Conservation (phyloP, 1,284 basidiomycete genomes). For the Porodaedalea pini region DNA sequence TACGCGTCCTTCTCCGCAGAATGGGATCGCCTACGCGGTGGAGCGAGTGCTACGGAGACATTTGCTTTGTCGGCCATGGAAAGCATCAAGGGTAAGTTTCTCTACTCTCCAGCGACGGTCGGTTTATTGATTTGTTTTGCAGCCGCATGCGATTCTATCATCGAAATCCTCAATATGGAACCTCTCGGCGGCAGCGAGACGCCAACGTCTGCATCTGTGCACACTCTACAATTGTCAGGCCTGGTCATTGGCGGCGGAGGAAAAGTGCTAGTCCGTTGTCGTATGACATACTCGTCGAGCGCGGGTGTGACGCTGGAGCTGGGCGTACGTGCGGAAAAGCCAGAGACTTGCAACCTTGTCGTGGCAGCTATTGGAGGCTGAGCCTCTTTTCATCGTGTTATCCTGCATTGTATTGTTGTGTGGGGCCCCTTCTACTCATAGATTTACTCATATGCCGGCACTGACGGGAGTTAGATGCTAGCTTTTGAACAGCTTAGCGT, state of each 20-base stretch:
- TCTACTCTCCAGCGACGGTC: conserved; percentile 19
- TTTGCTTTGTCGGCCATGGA: conserved; percentile 93
- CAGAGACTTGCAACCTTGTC: conserved; percentile 82
- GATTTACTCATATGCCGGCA: neutral
- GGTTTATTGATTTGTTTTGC: conserved; percentile 19
- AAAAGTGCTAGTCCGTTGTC: conserved; percentile 88
- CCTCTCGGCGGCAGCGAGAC: conserved; percentile 85
- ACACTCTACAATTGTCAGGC: conserved; percentile 92
- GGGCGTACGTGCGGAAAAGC: conserved; percentile 87
- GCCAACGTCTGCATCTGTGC: conserved; percentile 81
- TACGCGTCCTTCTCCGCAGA: conserved; percentile 90
- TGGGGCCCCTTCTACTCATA: too few relatives aligned
- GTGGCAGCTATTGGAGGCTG: conserved; percentile 85
- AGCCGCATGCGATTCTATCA: conserved; percentile 91
- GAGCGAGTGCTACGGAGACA: conserved; percentile 83
- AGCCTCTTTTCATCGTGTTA: conserved; percentile 15
- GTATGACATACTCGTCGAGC: conserved; percentile 92
- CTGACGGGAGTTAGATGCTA: neutral
- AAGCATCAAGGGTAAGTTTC: conserved; percentile 79
- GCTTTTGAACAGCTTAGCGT: neutral
- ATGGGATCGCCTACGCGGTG: conserved; percentile 88
- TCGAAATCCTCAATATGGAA: conserved; percentile 96
- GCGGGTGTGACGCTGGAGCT: conserved; percentile 96
- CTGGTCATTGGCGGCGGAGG: conserved; percentile 86
- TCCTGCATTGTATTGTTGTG: too few relatives aligned